Conservation (phyloP, 306 rosid genomes). For the Trifolium repens region DNA sequence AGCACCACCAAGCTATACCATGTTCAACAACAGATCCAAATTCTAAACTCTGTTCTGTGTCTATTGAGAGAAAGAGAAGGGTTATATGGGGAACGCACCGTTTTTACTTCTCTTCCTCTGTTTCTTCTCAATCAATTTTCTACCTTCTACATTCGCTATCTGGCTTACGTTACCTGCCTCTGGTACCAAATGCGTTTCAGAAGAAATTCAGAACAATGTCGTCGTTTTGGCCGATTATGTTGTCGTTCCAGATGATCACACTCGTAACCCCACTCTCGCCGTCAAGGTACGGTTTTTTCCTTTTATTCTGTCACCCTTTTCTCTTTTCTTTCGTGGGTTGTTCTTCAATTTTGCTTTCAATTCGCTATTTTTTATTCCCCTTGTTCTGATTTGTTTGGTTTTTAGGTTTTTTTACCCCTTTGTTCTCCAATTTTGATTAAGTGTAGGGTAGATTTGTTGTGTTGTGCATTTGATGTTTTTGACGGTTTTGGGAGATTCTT, state of each 20-base stretch:
- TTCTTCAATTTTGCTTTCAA: constrained; percentile 6
- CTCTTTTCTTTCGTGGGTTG: neutral
- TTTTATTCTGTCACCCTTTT: neutral
- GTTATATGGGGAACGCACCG: constrained; percentile 38
- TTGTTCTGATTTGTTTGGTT: constrained; percentile 23
- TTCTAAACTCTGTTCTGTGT: too few relatives aligned
- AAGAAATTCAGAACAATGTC: constrained; percentile 91
- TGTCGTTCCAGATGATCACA: constrained; percentile 58
- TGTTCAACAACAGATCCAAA: too few relatives aligned
- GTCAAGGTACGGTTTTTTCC: constrained; percentile 60
- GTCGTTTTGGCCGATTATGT: constrained; percentile 89
- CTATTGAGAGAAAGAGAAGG: too few relatives aligned
- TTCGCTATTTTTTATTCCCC: neutral
- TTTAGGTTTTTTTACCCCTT: neutral
- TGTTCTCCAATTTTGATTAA: neutral
- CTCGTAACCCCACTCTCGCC: constrained; percentile 61
- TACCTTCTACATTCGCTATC: constrained; percentile 48
- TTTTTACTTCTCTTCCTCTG: constrained; percentile 19
- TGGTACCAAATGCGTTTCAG: constrained; percentile 91
- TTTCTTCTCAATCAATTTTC: constrained; percentile 39
- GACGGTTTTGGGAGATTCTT: constrained; percentile 26
- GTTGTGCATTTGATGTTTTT: neutral
- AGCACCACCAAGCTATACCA: too few relatives aligned
- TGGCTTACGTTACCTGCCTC: constrained; percentile 67
- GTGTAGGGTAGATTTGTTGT: neutral